A percentile compares a stretch with the other conserved stretches of the same genome.
Evolutionary conservation across 768 basidiomycete genomes (phyloP).

Genomic region (Amanita rubescens): DNA sequence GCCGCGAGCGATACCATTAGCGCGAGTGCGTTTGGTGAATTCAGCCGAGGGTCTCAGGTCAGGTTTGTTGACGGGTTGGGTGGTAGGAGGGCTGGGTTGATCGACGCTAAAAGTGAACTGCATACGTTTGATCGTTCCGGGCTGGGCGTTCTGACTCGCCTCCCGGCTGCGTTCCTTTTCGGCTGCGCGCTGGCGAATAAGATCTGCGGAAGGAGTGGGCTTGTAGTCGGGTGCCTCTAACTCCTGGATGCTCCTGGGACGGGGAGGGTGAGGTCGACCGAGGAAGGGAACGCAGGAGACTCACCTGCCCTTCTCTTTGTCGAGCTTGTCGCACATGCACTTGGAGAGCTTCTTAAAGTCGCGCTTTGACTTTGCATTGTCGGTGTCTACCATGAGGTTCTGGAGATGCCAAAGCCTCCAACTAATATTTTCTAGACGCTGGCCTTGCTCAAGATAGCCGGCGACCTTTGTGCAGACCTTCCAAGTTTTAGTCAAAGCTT

Average conservation of each 20-base stretch:
- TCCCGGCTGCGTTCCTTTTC: slow-evolving; percentile 80
- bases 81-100: slow-evolving; percentile 46
- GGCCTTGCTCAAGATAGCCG: slow-evolving; percentile 84
- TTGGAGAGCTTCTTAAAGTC: slow-evolving; percentile 88
- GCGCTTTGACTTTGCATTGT: slow-evolving; percentile 82
- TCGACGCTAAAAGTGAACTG: slow-evolving; percentile 87
- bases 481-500: slow-evolving; percentile 86
- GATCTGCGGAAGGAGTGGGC: slow-evolving; percentile 71
- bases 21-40: slow-evolving; percentile 44
- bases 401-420: slow-evolving; percentile 93
- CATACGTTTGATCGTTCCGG: slow-evolving; percentile 79
- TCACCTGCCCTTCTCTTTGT: slow-evolving; percentile 87
- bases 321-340: slow-evolving; percentile 85
- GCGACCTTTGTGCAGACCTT: slow-evolving; percentile 92
- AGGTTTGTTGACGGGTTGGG: slow-evolving; percentile 50
- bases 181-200: slow-evolving; percentile 71
- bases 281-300: slow-evolving; percentile 21
- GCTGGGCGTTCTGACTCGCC: slow-evolving; percentile 50
- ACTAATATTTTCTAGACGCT: slow-evolving; percentile 84
- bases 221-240: slow-evolving; percentile 79
- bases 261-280: slow-evolving; percentile 9
- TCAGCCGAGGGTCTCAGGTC: slow-evolving; percentile 60
- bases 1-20: slow-evolving; percentile 26
- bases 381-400: slow-evolving; percentile 84
- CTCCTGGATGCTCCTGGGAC: slow-evolving; percentile 73